Evolutionary conservation across 495 filamentous ascomycete genomes (phyloP), one percentile per base, ranked within the genome.

Genomic region (Xylaria flabelliformis): DNA sequence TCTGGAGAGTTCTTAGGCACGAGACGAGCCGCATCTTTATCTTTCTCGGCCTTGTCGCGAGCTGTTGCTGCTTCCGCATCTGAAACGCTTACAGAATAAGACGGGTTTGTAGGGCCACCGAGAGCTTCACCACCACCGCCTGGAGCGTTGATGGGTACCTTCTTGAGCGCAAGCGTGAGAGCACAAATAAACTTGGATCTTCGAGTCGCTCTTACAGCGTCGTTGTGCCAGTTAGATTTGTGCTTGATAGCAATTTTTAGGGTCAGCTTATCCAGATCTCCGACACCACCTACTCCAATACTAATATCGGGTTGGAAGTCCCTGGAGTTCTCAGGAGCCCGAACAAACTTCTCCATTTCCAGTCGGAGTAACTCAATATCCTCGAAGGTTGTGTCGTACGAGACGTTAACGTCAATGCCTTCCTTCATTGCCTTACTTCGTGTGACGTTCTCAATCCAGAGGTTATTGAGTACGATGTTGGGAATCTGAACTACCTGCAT

Each of bases 101-200:
- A 80, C 0, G 93, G 93, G 76, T 94, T 92, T 26, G 83, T 85
- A 15, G 87, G 86, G 42, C 89, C 90, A 24, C 93, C 93, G 0
- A 94, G 82, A 24, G 86, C 74, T 41, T 92, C 89, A 71, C 85
- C 85, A 55, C 91, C 92, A 46, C 88, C 92, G 36, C 93, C 94
- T 71, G 95, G 94, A 32, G 82, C 89, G 75, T 95, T 90, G 77
- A 99, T 97, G 5, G 93, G 94, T 19, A 99, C 88, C 80, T 90
- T 92, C 81, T 93, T 92, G 46, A 98, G 85, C 10, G 96, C 95
- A 12, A 94, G 83, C 8, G 97, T 91, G 51, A 99, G 86, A 4
- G 96, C 96, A 76, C 94, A 97, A 90, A 98, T 96, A 84, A 99
- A 97, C 80, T 97, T 98, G 76, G 93, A 96, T 67, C 95, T 91